Evolutionary conservation across 805 yeast species (phyloP), one percentile per base, ranked within the genome.

Genomic region (Candida hungchunana): DNA sequence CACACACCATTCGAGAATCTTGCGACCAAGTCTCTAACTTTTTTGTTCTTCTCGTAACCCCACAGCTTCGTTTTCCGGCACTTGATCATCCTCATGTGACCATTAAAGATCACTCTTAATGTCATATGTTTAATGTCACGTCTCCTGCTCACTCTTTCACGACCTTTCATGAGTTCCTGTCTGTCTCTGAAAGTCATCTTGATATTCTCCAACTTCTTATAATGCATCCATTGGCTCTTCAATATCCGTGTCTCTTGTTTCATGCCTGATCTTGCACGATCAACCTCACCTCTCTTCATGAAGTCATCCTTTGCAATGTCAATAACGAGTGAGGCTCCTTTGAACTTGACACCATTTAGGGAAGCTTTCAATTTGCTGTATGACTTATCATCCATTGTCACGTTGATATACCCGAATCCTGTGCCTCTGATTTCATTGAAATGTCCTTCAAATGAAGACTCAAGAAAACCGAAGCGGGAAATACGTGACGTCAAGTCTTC

Each of bases 1-100:
- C 96, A 87, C 30, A 69, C 72, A 0, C 82, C 84, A 42, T 79
- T 73, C 8, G 59, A 64, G 55, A 74, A 89, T 36, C 66, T 64
- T 59, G 67, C 73, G 0, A 81, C 83, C 46, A 88, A 65, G 47
- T 82, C 93, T 22, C 71, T 68, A 3, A 69, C 56, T 3, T 69
- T 64, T 49, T 73, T 80, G 44, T 75, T 71, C 62, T 83, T 84
- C 46, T 83, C 88, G 42, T 76, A 71, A 4, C 97, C 97, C 98
- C 98, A 90, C 26, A 93, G 69, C 55, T 88, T 88, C 21, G 80
- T 76, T 61, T 88, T 87, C 48, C 71, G 72, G 46, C 80, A 66
- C 48, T 74, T 75, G 38, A 82, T 60, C 5, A 66, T 65, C 57
- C 74, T 78, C 35, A 75, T 60, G 30, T 60, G 71, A 6, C 80